These are phyloP conservation scores for Monosporascus ibericus DNA, from an alignment of 2,329 filamentous ascomycete genomes.

Conservation along the genomic window DNA sequence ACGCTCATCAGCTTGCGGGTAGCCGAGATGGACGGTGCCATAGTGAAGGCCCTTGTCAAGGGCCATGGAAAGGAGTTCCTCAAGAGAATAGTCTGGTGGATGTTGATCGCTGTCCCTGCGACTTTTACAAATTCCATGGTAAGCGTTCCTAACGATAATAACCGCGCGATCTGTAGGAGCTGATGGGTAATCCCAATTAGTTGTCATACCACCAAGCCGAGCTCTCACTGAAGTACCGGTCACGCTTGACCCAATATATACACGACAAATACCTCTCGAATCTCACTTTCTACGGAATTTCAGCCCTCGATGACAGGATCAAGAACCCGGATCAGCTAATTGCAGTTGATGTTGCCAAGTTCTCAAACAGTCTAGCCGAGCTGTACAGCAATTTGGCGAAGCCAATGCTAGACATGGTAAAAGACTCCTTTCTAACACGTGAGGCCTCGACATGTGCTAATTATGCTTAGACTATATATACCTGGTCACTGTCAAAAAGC, in stretches of 20 bases:
- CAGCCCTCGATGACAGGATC: constrained; percentile 91
- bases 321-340: constrained; percentile 98
- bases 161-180: rapidly evolving
- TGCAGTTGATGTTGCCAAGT: constrained; percentile 92
- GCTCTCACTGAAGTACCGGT: constrained; percentile 86
- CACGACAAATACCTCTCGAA: constrained; percentile 96
- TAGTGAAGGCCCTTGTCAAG: constrained; percentile 88
- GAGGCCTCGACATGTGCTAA: constrained; percentile 14
- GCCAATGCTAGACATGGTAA: constrained; percentile 83
- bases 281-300: constrained; percentile 95
- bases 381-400: constrained; percentile 96
- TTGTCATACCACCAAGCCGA: constrained; percentile 96
- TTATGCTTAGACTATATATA: constrained; percentile 67
- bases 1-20: constrained; percentile 94
- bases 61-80: constrained; percentile 89
- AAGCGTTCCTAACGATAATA: constrained; percentile 22
- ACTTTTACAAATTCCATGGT: constrained; percentile 99
- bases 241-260: constrained; percentile 86
- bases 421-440: constrained; percentile 6
- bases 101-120: constrained; percentile 90
- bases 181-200: constrained; percentile 37
- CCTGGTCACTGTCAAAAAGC: constrained; percentile 84
- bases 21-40: constrained; percentile 86
- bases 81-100: constrained; percentile 91
- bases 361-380: constrained; percentile 90